phyloP scores from a whole-genome alignment of 2,329 filamentous ascomycete species.

The Purpureocillium takamizusanense region DNA sequence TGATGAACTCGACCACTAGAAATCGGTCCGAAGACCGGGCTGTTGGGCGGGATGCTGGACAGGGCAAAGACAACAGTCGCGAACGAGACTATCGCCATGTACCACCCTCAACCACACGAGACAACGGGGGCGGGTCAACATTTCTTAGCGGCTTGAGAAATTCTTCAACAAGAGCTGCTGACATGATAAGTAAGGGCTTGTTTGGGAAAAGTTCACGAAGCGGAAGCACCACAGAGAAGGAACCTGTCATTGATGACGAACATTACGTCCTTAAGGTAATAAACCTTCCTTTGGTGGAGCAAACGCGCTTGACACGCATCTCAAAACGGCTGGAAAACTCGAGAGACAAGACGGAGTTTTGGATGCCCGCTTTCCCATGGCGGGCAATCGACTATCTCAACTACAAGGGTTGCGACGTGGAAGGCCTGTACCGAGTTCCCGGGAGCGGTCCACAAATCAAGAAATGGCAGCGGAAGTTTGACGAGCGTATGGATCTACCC shows the following conservation, averaged over 20 bases:
- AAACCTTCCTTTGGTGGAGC: constrained; percentile 76
- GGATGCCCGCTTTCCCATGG: constrained; percentile 97
- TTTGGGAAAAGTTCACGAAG: constrained; percentile 71
- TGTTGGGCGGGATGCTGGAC: constrained; percentile 31
- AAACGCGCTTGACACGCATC: constrained; percentile 84
- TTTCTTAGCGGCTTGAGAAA: constrained; percentile 68
- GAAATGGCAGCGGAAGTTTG: constrained; percentile 87
- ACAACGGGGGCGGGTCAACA: constrained; percentile 52
- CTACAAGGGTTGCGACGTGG: constrained; percentile 87
- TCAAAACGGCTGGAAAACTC: constrained; percentile 82
- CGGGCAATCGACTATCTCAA: constrained; percentile 94
- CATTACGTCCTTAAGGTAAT: constrained; percentile 80
- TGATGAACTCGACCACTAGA: constrained; percentile 55
- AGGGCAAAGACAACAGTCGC: constrained; percentile 31
- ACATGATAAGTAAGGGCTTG: constrained; percentile 72
- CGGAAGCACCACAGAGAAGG: constrained; percentile 60
- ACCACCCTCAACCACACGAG: constrained; percentile 43
- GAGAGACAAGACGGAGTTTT: constrained; percentile 92
- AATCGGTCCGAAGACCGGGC: constrained; percentile 67
- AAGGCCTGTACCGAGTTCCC: constrained; percentile 86
- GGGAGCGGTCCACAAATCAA: constrained; percentile 86
- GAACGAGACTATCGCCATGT: constrained; percentile 40
- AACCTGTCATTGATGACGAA: constrained; percentile 63
- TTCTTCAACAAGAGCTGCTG: constrained; percentile 65
- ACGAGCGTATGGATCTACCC: constrained; percentile 70